A percentile compares a stretch with the other conserved stretches of the same genome.
These are phyloP conservation scores for Exophiala alcalophila DNA, from an alignment of 2,329 filamentous ascomycete species.

Conservation along the genomic window DNA sequence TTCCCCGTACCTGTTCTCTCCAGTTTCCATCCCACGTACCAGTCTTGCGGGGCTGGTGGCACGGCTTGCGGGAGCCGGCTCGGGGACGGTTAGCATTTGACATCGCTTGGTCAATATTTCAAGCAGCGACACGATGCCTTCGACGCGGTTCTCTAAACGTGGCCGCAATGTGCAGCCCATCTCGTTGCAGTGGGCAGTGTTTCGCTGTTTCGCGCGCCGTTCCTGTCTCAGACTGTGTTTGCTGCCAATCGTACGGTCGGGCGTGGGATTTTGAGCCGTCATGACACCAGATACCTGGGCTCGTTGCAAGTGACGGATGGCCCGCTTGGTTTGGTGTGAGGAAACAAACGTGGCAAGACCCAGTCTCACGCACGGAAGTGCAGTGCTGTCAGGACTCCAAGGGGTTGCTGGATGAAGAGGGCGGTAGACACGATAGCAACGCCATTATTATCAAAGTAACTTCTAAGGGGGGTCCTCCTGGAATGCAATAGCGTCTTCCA, in stretches of 20 bases:
- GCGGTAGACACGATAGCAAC: too few species aligned
- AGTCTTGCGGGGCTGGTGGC: constrained; percentile 14
- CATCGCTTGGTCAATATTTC: constrained; percentile 11
- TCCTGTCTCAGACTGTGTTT: too few species aligned
- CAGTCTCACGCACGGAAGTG: background rate
- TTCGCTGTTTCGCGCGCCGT: too few species aligned
- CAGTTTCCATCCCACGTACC: constrained; percentile 1
- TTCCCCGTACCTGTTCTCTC: constrained; percentile 5
- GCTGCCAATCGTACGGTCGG: too few species aligned
- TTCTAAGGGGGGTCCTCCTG: too few species aligned
- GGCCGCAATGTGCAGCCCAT: constrained; percentile 5
- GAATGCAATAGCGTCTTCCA: too few species aligned
- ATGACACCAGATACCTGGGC: too few species aligned
- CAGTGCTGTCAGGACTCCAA: too few species aligned
- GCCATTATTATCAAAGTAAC: too few species aligned
- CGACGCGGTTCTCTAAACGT: constrained; percentile 8
- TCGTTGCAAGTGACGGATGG: too few species aligned
- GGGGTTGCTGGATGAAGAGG: too few species aligned
- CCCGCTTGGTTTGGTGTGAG: background rate
- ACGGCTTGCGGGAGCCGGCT: constrained; percentile 17
- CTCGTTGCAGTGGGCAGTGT: constrained; percentile 2
- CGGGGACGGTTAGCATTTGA: constrained; percentile 20
- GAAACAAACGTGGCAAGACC: background rate
- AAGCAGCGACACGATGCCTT: constrained; percentile 4
- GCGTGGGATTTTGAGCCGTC: too few species aligned